These are phyloP conservation scores for Beta corolliflora DNA, from an alignment of 179 eudicot genomes.

Conservation along the genomic window DNA sequence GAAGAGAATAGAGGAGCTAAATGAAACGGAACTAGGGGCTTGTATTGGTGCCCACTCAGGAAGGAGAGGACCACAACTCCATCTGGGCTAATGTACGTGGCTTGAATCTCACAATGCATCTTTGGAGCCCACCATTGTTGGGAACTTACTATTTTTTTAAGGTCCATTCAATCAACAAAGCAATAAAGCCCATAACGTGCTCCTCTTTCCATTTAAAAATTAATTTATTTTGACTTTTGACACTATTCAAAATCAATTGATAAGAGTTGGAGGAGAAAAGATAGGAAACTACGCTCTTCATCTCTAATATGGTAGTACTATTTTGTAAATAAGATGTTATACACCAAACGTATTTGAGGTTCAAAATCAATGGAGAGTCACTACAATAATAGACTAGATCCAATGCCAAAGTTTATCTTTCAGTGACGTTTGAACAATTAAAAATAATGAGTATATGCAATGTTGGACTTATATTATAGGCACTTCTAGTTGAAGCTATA, in stretches of 20 bases:
- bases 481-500: background rate
- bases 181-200: background rate
- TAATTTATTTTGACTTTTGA: background rate
- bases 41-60: background rate
- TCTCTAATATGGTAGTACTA: no score
- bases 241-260: no score
- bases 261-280: no score
- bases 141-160: background rate
- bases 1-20: no score
- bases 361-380: background rate
- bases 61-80: constrained; percentile 19
- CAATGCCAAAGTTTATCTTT: background rate
- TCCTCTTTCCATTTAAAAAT: background rate
- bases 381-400: background rate
- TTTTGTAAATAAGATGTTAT: background rate
- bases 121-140: constrained; percentile 26
- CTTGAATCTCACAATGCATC: background rate
- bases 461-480: background rate
- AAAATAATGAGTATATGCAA: background rate
- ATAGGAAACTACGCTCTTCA: no score
- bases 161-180: background rate
- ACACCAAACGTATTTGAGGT: constrained; percentile 12
- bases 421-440: background rate
- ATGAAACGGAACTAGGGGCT: background rate
- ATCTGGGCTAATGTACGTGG: background rate